Evolutionary conservation across 371 early-diverging fungal genomes (phyloP).

Genomic region (Mucor racemosus): DNA sequence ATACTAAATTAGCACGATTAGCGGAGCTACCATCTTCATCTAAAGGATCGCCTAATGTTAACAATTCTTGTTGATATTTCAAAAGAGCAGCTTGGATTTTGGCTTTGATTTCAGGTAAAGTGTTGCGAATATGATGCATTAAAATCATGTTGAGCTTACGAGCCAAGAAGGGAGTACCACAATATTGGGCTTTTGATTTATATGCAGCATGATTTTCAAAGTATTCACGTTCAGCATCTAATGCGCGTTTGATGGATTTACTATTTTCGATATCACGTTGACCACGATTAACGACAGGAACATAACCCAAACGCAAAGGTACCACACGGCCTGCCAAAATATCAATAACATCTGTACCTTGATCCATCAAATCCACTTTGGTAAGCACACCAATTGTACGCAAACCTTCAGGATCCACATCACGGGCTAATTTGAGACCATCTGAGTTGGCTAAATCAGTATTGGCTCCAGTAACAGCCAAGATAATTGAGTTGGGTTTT

Average conservation of each 20-base stretch:
- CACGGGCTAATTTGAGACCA: conserved; percentile 94
- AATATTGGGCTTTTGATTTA: conserved; percentile 94
- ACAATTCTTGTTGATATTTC: conserved; percentile 87
- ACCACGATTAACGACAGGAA: conserved; percentile 96
- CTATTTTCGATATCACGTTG: conserved; percentile 95
- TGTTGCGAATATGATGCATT: conserved; percentile 97
- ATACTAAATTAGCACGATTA: conserved; percentile 79
- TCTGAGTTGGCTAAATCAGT: conserved; percentile 99
- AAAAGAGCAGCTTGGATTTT: conserved; percentile 85
- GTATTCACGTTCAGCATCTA: conserved; percentile 89
- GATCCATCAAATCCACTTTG: conserved; percentile 99
- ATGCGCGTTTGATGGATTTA: conserved; percentile 85
- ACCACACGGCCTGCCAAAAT: conserved; percentile 97
- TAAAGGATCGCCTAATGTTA: conserved; percentile 89
- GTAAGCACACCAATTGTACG: conserved; percentile 99
- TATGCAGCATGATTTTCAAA: conserved; percentile 96
- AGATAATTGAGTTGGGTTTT: conserved; percentile 95
- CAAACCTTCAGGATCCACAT: conserved; percentile 97
- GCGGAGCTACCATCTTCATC: conserved; percentile 58
- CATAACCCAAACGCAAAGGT: conserved; percentile 92
- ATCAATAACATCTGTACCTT: conserved; percentile 99
- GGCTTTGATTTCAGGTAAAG: conserved; percentile 96
- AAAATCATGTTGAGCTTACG: conserved; percentile 96
- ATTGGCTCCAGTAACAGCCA: conserved; percentile 98
- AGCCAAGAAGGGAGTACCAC: conserved; percentile 98